phyloP scores from a whole-genome alignment of 352 stramenopile genomes.

The Thraustochytrium sp. region DNA sequence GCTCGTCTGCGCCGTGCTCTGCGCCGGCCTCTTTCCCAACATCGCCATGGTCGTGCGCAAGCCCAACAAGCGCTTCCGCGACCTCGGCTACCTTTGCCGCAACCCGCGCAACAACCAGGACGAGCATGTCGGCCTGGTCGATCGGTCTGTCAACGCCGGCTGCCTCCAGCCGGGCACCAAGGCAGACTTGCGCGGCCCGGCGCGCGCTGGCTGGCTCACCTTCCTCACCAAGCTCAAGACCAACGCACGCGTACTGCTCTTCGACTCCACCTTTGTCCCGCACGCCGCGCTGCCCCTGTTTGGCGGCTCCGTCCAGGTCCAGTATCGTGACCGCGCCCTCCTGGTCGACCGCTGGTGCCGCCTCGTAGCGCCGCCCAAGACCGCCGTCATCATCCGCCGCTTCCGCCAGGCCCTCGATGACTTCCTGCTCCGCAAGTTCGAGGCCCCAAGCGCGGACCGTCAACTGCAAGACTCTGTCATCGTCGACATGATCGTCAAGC shows the following conservation, averaged over 20 bases:
- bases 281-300: background rate
- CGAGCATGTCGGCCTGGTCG: background rate
- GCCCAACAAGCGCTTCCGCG: background rate
- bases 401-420: background rate
- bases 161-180: background rate
- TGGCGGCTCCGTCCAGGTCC: background rate
- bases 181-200: background rate
- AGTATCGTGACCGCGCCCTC: slow-evolving; percentile 5
- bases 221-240: slow-evolving; percentile 41
- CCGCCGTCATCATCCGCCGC: background rate
- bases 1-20: background rate
- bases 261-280: slow-evolving; percentile 30
- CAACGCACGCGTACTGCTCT: background rate
- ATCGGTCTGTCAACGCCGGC: background rate
- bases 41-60: background rate
- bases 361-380: background rate
- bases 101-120: slow-evolving; percentile 6
- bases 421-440: slow-evolving; percentile 12
- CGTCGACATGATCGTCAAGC: slow-evolving; percentile 21
- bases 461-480: background rate
- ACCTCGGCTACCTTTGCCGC: background rate
- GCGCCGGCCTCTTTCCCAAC: slow-evolving; percentile 32
- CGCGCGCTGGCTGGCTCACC: background rate
- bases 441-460: background rate
- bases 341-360: background rate